Conservation (phyloP, 1,284 basidiomycete species). For the Spongispora temasekensis region DNA sequence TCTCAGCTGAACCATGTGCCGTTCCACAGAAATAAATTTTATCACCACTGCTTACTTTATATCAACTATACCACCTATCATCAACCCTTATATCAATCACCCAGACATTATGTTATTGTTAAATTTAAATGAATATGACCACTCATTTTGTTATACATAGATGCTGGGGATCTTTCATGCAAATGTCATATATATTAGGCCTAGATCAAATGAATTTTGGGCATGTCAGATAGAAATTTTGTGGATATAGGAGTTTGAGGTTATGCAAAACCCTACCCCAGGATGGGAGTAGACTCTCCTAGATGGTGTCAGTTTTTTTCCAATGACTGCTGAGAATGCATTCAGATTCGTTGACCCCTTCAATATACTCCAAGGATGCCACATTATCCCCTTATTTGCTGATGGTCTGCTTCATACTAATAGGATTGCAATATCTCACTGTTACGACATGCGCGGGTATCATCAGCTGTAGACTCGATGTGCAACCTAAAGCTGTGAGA, state of each 20-base stretch:
- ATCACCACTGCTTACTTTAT: neutral
- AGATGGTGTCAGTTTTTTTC: conserved; percentile 1
- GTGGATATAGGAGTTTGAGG: neutral
- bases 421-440: no score
- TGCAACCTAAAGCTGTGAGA: no score
- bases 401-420: no score
- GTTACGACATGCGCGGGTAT: no score
- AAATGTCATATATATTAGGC: neutral
- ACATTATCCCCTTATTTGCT: no score
- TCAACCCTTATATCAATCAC: neutral
- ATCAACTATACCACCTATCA: neutral
- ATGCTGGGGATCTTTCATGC: neutral
- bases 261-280: neutral
- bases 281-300: neutral
- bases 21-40: neutral
- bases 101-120: neutral
- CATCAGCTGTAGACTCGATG: no score
- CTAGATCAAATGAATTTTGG: neutral
- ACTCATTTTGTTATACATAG: neutral
- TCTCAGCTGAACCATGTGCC: neutral
- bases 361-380: no score
- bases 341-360: no score
- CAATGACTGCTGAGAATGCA: neutral
- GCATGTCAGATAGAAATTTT: neutral
- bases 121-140: neutral